phyloP scores from a whole-genome alignment of 1,284 basidiomycete genomes.

The Phellopilus nigrolimitatus region DNA sequence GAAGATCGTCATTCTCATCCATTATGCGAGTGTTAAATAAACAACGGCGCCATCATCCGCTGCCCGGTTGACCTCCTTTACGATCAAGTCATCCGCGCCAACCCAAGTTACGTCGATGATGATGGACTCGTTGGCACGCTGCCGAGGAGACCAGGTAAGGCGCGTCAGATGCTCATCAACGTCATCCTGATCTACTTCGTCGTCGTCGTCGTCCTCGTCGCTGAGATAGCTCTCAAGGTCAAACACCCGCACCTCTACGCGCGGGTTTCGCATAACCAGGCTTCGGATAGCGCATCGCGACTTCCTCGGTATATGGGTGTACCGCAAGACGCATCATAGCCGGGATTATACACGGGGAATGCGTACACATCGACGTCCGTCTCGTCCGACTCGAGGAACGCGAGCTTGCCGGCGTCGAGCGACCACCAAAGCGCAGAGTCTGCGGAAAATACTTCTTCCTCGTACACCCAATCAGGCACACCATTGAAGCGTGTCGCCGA shows the following conservation, averaged over 20 bases:
- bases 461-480: slow-evolving; percentile 96
- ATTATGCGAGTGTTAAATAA: slow-evolving; percentile 56
- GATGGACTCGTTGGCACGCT: slow-evolving; percentile 60
- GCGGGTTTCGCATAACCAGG: slow-evolving; percentile 89
- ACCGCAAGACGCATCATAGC: slow-evolving; percentile 60
- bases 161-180: slow-evolving; percentile 37
- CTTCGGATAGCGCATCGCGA: slow-evolving; percentile 87
- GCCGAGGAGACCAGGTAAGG: slow-evolving; percentile 62
- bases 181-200: slow-evolving; percentile 23
- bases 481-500: slow-evolving; percentile 87
- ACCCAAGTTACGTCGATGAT: slow-evolving; percentile 88
- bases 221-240: slow-evolving; percentile 52
- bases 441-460: slow-evolving; percentile 82
- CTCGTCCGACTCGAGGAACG: slow-evolving; percentile 88
- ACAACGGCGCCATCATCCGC: slow-evolving; percentile 77
- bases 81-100: slow-evolving; percentile 64
- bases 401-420: slow-evolving; percentile 75
- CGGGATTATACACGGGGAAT: slow-evolving; percentile 90
- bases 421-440: slow-evolving; percentile 90
- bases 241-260: slow-evolving; percentile 83
- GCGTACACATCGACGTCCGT: slow-evolving; percentile 80
- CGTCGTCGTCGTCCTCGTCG: slow-evolving; percentile 2
- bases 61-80: slow-evolving; percentile 85
- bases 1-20: slow-evolving; percentile 26
- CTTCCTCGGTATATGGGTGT: slow-evolving; percentile 73